phyloP scores from a whole-genome alignment of 2,329 filamentous ascomycete species.

The Hymenoscyphus repandus region DNA sequence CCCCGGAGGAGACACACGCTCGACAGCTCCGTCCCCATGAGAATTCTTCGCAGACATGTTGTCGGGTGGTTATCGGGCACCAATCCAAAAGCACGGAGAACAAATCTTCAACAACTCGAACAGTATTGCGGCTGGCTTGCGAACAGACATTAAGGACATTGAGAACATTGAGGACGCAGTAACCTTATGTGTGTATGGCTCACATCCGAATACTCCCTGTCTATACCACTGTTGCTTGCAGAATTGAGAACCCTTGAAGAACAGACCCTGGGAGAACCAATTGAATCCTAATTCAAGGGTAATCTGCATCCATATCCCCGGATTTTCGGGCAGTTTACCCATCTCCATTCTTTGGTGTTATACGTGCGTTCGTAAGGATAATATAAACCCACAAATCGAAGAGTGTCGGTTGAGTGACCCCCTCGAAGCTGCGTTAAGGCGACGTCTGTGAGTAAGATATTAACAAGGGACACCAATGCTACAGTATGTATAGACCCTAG shows the following conservation, averaged over 20 bases:
- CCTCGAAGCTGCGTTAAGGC: too few relatives aligned
- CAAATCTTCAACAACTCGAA: slow-evolving; percentile 5
- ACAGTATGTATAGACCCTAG: too few relatives aligned
- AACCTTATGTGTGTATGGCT: slow-evolving; percentile 18
- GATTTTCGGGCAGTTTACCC: slow-evolving; percentile 21
- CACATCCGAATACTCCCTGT: slow-evolving; percentile 3
- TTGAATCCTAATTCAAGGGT: slow-evolving; percentile 4
- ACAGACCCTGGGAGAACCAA: slow-evolving; percentile 4
- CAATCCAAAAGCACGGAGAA: not conserved
- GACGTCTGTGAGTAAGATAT: too few relatives aligned
- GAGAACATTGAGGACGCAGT: slow-evolving; percentile 6
- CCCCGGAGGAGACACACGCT: not conserved
- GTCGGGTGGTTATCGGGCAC: not conserved
- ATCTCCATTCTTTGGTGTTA: not conserved
- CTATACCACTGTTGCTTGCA: not conserved
- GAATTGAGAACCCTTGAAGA: slow-evolving; percentile 1
- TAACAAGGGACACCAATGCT: too few relatives aligned
- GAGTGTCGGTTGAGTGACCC: not conserved
- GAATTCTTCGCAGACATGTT: slow-evolving; percentile 1
- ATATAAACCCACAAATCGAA: not conserved
- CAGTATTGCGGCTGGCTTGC: not conserved
- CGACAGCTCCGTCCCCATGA: not conserved
- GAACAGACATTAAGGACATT: slow-evolving; percentile 9
- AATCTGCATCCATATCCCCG: slow-evolving; percentile 14
- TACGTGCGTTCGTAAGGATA: not conserved